These are phyloP conservation scores for Lasiodiplodia hormozganensis DNA, from an alignment of 2,329 filamentous ascomycete genomes.

Conservation along the genomic window DNA sequence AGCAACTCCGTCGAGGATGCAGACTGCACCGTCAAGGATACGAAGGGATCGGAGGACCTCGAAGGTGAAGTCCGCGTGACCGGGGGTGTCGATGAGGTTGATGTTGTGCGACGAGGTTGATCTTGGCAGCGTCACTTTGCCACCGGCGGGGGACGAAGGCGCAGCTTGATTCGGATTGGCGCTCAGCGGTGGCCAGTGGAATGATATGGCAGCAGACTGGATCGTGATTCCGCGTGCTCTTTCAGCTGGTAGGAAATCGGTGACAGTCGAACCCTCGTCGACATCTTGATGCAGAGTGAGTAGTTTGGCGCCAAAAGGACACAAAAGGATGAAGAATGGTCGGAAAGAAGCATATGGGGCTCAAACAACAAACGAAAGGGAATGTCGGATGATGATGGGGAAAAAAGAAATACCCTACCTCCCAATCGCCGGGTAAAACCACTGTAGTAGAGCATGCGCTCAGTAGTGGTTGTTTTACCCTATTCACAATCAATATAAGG, in stretches of 20 bases:
- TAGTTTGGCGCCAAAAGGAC: neutral
- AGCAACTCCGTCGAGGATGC: conserved; percentile 89
- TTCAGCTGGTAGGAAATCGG: conserved; percentile 94
- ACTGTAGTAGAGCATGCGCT: conserved; percentile 98
- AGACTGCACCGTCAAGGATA: conserved; percentile 89
- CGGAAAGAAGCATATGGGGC: conserved; percentile 7
- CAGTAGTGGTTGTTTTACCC: conserved; percentile 97
- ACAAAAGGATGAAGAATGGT: neutral
- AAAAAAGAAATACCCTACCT: conserved; percentile 48
- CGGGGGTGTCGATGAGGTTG: conserved; percentile 94
- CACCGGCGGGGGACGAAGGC: neutral
- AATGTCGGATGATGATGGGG: neutral
- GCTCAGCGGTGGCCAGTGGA: conserved; percentile 80
- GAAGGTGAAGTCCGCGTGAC: conserved; percentile 96
- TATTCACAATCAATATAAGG: conserved; percentile 36
- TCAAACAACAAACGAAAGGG: neutral
- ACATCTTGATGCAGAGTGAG: conserved; percentile 65
- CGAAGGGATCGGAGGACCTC: conserved; percentile 91
- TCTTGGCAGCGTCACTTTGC: conserved; percentile 9
- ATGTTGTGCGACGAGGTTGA: conserved; percentile 59
- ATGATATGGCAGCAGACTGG: conserved; percentile 94
- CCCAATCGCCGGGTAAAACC: conserved; percentile 87
- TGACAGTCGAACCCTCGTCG: conserved; percentile 95
- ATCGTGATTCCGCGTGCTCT: conserved; percentile 94
- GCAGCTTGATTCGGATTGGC: conserved; percentile 36